Evolutionary conservation across 1,284 basidiomycete species (phyloP).

Genomic region (Omphalotus olearius): DNA sequence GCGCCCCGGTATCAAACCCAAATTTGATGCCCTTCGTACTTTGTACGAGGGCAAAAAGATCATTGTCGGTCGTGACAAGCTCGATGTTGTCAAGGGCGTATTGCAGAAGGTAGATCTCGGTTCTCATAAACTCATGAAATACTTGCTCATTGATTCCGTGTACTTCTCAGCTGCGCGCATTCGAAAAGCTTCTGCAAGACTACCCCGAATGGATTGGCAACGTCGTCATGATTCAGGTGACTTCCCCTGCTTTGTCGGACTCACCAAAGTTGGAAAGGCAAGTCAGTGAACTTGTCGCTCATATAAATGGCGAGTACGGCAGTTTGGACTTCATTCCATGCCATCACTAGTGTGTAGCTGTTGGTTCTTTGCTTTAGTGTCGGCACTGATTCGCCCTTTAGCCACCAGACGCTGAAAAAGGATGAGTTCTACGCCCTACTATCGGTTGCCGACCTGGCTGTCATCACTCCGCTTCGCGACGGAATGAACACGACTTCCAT

Average conservation of each 20-base stretch:
- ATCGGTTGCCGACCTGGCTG: conserved; percentile 89
- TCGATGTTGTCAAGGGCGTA: conserved; percentile 97
- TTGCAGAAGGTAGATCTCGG: conserved; percentile 74
- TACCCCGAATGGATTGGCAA: conserved; percentile 97
- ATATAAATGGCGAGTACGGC: conserved; percentile 97
- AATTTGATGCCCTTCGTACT: conserved; percentile 79
- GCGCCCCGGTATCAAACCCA: conserved; percentile 82
- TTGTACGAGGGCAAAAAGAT: conserved; percentile 98
- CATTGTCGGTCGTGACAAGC: conserved; percentile 97
- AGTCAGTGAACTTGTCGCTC: conserved; percentile 91
- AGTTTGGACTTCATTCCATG: conserved; percentile 95
- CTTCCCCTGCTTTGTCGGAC: conserved; percentile 91
- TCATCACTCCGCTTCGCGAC: conserved; percentile 94
- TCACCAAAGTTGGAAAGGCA: conserved; percentile 92
- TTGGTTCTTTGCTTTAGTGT: conserved; percentile 1
- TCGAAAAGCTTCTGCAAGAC: conserved; percentile 89
- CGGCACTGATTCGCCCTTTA: conserved; percentile 26
- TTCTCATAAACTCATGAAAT: conserved; percentile 4
- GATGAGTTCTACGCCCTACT: conserved; percentile 99
- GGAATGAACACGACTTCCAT: conserved; percentile 99
- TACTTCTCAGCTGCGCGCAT: conserved; percentile 78
- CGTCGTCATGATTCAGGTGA: conserved; percentile 79
- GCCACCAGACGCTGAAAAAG: conserved; percentile 95
- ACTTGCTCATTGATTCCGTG: background rate
- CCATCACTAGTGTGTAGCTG: conserved; percentile 87